Base-by-base conservation (phyloP, 2,329 filamentous ascomycete species). In the Verticillium klebahnii region DNA sequence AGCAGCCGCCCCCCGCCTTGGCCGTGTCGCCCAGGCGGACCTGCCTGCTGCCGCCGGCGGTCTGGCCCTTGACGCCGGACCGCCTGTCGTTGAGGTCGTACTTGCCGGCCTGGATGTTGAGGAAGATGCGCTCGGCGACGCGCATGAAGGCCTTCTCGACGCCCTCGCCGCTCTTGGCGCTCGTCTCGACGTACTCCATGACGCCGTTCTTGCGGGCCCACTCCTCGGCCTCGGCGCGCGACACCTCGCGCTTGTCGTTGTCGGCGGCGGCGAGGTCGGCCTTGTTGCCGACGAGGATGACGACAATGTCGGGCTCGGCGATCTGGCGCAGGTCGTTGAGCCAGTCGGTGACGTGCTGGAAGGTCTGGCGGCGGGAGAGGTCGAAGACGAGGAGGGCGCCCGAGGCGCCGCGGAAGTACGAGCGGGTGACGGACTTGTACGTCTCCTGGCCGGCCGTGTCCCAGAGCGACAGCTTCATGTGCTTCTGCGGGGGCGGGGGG, bases 381-480 rank as follows among this genome's bases (percentile, higher is more conserved):
- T 99, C 95, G 73, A 97, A 99, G 64, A 99, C 95, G 31, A 99
- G 86, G 15, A 99, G 83, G 56, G 84, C 85, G 63, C 85, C 85
- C 31, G 82, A 85, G 17, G 85, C 85, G 69, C 93, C 93, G 60
- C 93, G 89, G 77, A 97, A 97, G 79, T 97, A 97, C 64, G 91
- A 95, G 60, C 94, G 84, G 9, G 94, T 98, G 63, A 98, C 95
- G 55, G 90, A 94, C 75, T 97, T 97, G 82, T 98, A 98, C 14
- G 93, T 97, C 80, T 98, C 94, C 75, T 98, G 94, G 31, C 94
- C 94, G 17, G 94, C 94, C 1, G 94, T 98, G 73, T 97, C 94
- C 94, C 94, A 98, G 12, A 98, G 82, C 55, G 89, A 92, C 5
- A 97, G 84, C 77, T 97, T 97, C 93, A 97, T 97, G 78, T 94